These are phyloP conservation scores for Solanum pennellii DNA, from an alignment of 257 asterid genomes.

Conservation along the genomic window DNA sequence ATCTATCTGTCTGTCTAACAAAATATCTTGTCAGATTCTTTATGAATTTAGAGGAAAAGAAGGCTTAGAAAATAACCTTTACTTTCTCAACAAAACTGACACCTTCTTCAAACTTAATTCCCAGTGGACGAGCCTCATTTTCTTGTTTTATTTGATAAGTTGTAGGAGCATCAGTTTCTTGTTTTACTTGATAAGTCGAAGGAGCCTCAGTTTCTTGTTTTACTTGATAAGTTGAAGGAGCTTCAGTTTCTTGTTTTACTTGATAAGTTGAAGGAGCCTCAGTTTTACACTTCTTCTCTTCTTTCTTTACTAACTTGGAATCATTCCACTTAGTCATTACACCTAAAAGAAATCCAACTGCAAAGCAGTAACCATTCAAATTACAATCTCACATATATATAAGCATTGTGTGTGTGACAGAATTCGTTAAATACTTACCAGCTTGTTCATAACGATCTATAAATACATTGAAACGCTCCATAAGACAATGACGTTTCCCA, in stretches of 20 bases:
- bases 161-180: background rate
- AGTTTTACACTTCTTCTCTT: constrained; percentile 26
- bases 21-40: background rate
- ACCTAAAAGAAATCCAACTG: constrained; percentile 93
- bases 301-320: constrained; percentile 47
- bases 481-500: constrained; percentile 79
- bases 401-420: too few relatives aligned
- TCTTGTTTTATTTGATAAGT: background rate
- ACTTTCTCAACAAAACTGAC: background rate
- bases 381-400: constrained; percentile 10
- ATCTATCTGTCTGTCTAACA: background rate
- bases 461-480: constrained; percentile 79
- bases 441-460: constrained; percentile 73
- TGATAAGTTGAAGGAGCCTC: background rate
- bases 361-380: constrained; percentile 6
- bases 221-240: background rate
- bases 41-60: background rate
- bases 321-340: constrained; percentile 74
- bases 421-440: constrained; percentile 23
- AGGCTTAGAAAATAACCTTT: background rate
- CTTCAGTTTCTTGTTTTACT: background rate
- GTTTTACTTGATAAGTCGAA: background rate
- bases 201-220: background rate
- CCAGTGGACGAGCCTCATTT: background rate
- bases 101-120: background rate